Evolutionary conservation across 2,329 filamentous ascomycete species (phyloP).

Genomic region (Tolypocladium pustulatum): DNA sequence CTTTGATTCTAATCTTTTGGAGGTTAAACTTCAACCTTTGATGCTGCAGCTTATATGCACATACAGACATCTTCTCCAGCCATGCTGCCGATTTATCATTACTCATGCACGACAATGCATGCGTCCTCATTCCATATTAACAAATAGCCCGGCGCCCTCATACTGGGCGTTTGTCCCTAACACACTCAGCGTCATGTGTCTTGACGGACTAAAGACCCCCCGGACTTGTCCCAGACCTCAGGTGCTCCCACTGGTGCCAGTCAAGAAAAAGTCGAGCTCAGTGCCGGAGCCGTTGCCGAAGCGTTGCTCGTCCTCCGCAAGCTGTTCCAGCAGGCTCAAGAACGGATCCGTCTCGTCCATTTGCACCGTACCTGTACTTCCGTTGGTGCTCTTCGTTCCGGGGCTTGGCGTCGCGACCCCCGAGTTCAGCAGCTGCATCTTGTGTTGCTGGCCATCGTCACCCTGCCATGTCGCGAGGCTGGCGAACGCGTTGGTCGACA

Average conservation of each 20-base stretch:
- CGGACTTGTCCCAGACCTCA: neutral
- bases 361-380: conserved; percentile 35
- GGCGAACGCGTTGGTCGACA: conserved; percentile 42
- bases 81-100: neutral
- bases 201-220: neutral
- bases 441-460: conserved; percentile 20
- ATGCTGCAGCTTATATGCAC: neutral
- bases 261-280: conserved; percentile 69
- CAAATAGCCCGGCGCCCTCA: neutral
- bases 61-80: neutral
- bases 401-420: conserved; percentile 24
- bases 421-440: conserved; percentile 9
- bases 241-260: neutral
- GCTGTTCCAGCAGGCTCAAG: conserved; percentile 65
- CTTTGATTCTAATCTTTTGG: neutral
- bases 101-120: neutral
- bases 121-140: neutral
- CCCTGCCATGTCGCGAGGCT: conserved; percentile 41
- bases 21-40: neutral
- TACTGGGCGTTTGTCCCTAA: neutral
- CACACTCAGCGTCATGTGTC: too few species aligned
- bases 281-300: conserved; percentile 52
- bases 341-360: conserved; percentile 72
- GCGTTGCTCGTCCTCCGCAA: conserved; percentile 67
- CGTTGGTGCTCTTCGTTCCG: conserved; percentile 37